Evolutionary conservation across 164 flowering plant genomes (phyloP).

Genomic region (Kingdonia uniflora): DNA sequence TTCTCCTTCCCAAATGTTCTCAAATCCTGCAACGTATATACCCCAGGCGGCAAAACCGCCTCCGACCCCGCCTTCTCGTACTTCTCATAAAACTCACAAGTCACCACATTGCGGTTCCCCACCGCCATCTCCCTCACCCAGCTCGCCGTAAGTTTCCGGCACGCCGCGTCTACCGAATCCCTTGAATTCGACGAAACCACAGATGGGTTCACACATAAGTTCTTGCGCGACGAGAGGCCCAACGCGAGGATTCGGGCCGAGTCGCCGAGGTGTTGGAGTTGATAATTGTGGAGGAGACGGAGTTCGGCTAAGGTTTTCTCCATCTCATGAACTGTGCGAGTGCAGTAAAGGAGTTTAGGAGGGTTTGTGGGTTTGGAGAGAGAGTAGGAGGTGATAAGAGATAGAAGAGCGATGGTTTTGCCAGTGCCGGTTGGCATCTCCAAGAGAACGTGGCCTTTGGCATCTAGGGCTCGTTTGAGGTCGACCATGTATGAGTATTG

Average conservation of each 20-base stretch:
- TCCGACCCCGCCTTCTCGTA: constrained; percentile 56
- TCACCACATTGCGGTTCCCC: constrained; percentile 51
- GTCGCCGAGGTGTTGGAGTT: constrained; percentile 43
- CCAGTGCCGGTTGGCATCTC: constrained; percentile 99
- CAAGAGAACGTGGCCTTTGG: constrained; percentile 87
- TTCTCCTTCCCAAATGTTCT: constrained; percentile 66
- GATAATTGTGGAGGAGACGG: constrained; percentile 55
- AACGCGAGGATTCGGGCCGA: constrained; percentile 60
- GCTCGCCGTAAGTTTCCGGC: constrained; percentile 79
- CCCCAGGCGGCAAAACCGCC: constrained; percentile 77
- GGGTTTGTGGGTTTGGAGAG: constrained; percentile 60
- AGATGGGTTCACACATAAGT: constrained; percentile 66
- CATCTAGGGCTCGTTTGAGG: constrained; percentile 86
- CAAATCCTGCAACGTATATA: constrained; percentile 80
- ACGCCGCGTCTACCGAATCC: constrained; percentile 91
- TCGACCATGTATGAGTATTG: constrained; percentile 91
- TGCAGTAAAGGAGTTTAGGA: constrained; percentile 83
- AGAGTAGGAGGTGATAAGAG: constrained; percentile 74
- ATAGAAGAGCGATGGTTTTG: constrained; percentile 89
- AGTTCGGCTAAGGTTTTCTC: constrained; percentile 96
- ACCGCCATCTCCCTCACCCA: constrained; percentile 80
- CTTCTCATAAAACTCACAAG: constrained; percentile 64
- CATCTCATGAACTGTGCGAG: constrained; percentile 99
- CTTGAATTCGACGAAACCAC: constrained; percentile 63
- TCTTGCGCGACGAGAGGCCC: constrained; percentile 90